Evolutionary conservation across 345 rosid genomes (phyloP).

Genomic region (Populus deltoides): DNA sequence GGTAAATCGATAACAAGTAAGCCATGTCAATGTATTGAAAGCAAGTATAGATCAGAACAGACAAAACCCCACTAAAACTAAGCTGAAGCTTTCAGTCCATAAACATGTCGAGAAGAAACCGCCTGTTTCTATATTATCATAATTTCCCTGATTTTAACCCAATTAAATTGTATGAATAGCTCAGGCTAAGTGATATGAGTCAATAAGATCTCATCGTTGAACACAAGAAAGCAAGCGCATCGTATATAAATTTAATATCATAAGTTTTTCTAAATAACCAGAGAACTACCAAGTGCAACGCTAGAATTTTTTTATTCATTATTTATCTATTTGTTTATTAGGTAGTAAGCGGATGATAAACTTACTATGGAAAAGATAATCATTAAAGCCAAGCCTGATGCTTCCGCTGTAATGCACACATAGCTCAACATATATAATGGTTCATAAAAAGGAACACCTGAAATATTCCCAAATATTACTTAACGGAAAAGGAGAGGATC

Average conservation of each 20-base stretch:
- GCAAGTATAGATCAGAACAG: neutral
- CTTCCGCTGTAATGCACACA: slow-evolving; percentile 51
- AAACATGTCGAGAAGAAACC: neutral
- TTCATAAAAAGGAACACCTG: slow-evolving; percentile 56
- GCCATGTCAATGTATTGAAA: neutral
- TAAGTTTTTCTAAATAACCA: neutral
- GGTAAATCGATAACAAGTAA: neutral
- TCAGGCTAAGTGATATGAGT: neutral
- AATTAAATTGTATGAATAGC: neutral
- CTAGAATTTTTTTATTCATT: neutral
- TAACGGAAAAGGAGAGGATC: neutral
- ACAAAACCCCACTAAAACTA: neutral
- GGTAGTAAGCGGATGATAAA: neutral
- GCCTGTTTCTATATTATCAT: neutral
- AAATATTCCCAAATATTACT: slow-evolving; percentile 3
- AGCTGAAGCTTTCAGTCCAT: neutral
- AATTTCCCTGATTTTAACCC: neutral
- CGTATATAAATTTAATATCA: neutral
- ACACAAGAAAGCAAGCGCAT: neutral
- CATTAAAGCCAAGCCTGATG: slow-evolving; percentile 49
- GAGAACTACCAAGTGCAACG: neutral
- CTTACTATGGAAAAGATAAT: slow-evolving; percentile 46
- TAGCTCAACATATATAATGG: slow-evolving; percentile 58
- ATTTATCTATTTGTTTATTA: neutral
- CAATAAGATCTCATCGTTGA: neutral